Conservation (phyloP, 495 filamentous ascomycete species). For the Jackrogersella multiformis region DNA sequence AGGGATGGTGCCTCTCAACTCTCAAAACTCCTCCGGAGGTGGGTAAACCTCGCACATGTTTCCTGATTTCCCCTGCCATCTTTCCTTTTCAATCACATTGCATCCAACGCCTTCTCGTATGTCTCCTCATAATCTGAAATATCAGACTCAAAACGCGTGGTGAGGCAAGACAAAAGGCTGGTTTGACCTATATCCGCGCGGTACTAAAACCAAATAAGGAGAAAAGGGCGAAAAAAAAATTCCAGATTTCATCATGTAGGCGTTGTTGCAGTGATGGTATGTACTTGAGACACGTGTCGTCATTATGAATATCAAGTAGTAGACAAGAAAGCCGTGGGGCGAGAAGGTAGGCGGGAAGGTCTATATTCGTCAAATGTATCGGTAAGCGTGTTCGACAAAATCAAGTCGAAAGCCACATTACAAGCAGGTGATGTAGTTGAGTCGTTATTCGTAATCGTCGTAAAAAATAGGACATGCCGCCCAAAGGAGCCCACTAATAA, state of each 20-base stretch:
- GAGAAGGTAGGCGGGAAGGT: constrained; percentile 38
- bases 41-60: constrained; percentile 18
- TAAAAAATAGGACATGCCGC: constrained; percentile 16
- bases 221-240: constrained; percentile 22
- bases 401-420: constrained; percentile 18
- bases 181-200: constrained; percentile 10
- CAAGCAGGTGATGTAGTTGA: constrained; percentile 31
- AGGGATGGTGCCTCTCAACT: constrained; percentile 9
- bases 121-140: constrained; percentile 4
- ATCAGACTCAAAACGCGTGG: constrained; percentile 7
- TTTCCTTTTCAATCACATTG: constrained; percentile 10
- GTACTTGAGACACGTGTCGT: constrained; percentile 43
- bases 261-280: constrained; percentile 24
- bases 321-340: constrained; percentile 42
- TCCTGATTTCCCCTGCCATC: constrained; percentile 24
- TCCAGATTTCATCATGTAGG: constrained; percentile 33
- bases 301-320: constrained; percentile 42
- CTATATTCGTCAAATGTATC: constrained; percentile 35
- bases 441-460: constrained; percentile 47
- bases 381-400: constrained; percentile 9
- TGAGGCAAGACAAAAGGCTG: background rate
- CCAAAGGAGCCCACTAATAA: background rate
- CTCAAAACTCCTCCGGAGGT: constrained; percentile 34
- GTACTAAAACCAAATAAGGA: constrained; percentile 6
- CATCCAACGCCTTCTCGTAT: constrained; percentile 37